Evolutionary conservation across 2,329 filamentous ascomycete species (phyloP), one percentile per base, ranked within the genome.

Genomic region (Colletotrichum eremochloae): DNA sequence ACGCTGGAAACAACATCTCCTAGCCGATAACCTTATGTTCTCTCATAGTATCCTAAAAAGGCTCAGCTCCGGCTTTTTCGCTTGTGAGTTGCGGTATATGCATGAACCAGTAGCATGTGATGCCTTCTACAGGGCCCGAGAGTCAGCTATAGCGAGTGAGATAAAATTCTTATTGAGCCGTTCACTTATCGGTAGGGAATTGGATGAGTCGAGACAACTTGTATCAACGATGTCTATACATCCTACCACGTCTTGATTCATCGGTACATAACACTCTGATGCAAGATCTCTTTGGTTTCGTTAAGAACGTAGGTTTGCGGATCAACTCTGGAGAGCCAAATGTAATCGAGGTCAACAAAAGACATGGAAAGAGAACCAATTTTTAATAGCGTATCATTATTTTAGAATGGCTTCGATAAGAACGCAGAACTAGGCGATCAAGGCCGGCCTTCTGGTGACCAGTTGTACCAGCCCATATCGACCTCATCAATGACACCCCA

Each of bases 41-140:
- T 85, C 84, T 74, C 85, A 66, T 14, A 2, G 61, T 60, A 9
- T 66, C 62, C 33, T 46, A 84, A 78, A 92, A 79, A 42, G 88
- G 86, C 69, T 87, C 85, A 31, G 86, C 86, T 81, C 91, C 89
- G 2, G 88, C 88, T 78, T 92, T 88, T 72, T 88, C 83, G 76
- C 86, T 82, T 40, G 89, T 89, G 82, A 24, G 24, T 75, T 84
- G 82, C 61, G 91, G 81, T 72, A 40, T 12, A 40, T 2, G 0
- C 14, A 40, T 40, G 24, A 24, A 24, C 24, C 24, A 24, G 24
- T 24, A 24, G 24, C 24, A 24, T 24, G 24, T 24, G 24, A 24
- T 24, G 24, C 24, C 24, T 24, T 24, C 24, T 24, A 1, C 24
- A 24, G 24, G 24, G 24, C 24, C 24, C 24, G 24, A 24, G 24